Evolutionary conservation across 495 filamentous ascomycete species (phyloP).

Genomic region (Aspergillus indologenus): DNA sequence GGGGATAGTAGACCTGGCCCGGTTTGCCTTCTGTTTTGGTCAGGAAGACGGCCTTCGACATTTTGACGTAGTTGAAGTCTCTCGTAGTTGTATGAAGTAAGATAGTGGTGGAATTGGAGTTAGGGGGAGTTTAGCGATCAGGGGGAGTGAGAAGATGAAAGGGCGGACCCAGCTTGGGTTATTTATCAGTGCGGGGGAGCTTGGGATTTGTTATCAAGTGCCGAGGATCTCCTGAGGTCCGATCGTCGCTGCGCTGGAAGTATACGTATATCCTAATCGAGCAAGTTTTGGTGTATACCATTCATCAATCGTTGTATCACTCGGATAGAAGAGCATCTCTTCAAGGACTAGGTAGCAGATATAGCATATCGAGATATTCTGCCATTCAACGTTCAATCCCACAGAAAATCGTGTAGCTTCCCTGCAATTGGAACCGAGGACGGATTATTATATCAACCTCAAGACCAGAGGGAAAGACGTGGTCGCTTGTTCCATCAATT

Average conservation of each 20-base stretch:
- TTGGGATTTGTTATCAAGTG: neutral
- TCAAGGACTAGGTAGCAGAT: too few relatives aligned
- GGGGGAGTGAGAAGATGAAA: neutral
- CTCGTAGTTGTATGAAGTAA: neutral
- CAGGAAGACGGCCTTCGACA: conserved; percentile 54
- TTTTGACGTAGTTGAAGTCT: conserved; percentile 22
- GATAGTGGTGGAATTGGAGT: neutral
- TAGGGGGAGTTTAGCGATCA: neutral
- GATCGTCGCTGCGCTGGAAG: neutral
- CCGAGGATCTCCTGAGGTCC: neutral
- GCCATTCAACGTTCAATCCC: too few relatives aligned
- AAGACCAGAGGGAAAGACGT: too few relatives aligned
- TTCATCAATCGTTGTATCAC: too few relatives aligned
- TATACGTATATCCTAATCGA: neutral
- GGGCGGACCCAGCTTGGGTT: neutral
- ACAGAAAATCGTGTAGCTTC: too few relatives aligned
- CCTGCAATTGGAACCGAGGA: too few relatives aligned
- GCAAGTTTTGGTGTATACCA: neutral
- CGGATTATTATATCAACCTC: too few relatives aligned
- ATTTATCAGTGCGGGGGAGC: neutral
- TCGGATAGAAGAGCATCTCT: too few relatives aligned
- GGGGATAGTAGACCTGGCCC: conserved; percentile 75
- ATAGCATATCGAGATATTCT: too few relatives aligned
- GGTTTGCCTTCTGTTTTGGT: conserved; percentile 53
- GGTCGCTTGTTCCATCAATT: too few relatives aligned